Evolutionary conservation across 805 yeast species (phyloP), one percentile per base, ranked within the genome.

Genomic region (Yarrowia sp.): DNA sequence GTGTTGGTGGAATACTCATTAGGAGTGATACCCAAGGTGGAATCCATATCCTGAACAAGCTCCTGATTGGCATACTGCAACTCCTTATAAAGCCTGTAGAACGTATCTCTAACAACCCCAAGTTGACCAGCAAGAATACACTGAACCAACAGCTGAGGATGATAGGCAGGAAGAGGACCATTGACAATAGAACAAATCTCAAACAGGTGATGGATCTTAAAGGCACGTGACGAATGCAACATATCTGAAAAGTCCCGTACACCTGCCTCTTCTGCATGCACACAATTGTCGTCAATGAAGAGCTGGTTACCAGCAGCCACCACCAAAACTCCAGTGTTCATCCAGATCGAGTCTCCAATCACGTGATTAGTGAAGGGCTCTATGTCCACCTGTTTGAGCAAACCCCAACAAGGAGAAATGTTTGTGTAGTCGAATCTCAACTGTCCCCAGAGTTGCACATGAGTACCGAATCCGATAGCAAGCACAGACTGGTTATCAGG

Each of bases 341-440:
- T 78, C 98, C 98, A 93, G 13, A 88, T 80, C 14, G 96, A 88
- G 73, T 92, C 98, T 8, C 97, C 97, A 66, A 92, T 91, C 14
- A 79, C 80, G 72, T 92, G 97, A 0, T 89, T 78, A 0, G 97
- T 92, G 71, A 83, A 89, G 38, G 81, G 81, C 0, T 85, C 79
- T 2, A 92, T 84, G 70, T 88, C 92, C 45, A 91, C 83, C 66
- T 83, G 83, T 71, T 90, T 87, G 65, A 92, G 83, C 0, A 89
- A 86, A 0, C 88, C 83, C 81, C 89, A 92, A 0, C 93, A 81
- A 1, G 96, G 93, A 0, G 86, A 81, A 22, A 81, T 80, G 70
- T 90, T 90, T 1, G 97, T 91, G 72, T 92, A 93, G 72, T 92
- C 98, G 73, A 88, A 91, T 65, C 98, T 81, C 67, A 90, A 77